phyloP scores from a whole-genome alignment of 805 yeast species.

The Yueomyces sp. region DNA sequence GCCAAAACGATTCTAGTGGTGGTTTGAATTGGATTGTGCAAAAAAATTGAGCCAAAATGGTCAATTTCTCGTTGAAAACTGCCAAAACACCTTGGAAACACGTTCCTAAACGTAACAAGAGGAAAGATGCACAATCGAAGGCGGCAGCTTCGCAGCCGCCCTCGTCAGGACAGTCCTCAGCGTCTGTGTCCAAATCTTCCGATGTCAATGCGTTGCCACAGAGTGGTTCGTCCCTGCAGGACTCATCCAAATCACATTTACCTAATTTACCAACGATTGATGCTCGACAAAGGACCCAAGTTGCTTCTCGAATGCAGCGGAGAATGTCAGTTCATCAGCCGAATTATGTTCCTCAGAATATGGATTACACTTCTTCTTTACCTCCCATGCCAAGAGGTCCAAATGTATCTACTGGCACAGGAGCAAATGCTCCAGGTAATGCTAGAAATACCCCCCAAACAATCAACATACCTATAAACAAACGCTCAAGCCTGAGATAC shows the following conservation, averaged over 20 bases:
- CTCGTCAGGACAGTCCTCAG: conserved; percentile 4
- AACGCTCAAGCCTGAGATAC: not conserved
- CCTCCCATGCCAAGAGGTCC: conserved; percentile 5
- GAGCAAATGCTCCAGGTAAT: not conserved
- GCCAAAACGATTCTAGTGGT: too few species aligned
- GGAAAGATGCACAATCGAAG: not conserved
- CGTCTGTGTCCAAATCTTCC: not conserved
- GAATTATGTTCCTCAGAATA: conserved; percentile 16
- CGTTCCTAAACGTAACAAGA: conserved; percentile 4
- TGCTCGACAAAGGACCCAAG: conserved; percentile 25
- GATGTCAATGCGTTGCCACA: not conserved
- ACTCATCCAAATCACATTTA: conserved; percentile 1
- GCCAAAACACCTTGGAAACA: conserved; percentile 20
- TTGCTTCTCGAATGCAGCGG: conserved; percentile 31
- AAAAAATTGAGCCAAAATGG: conserved; percentile 10
- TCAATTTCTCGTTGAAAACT: conserved; percentile 23
- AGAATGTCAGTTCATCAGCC: conserved; percentile 30
- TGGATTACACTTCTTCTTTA: conserved; percentile 19
- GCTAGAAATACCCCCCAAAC: not conserved
- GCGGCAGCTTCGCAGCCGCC: conserved; percentile 7
- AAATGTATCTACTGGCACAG: too few species aligned
- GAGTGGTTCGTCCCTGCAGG: not conserved
- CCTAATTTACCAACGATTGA: conserved; percentile 23
- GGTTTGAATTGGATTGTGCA: too few species aligned
- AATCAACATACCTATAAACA: too few species aligned